phyloP scores from a whole-genome alignment of 2,329 filamentous ascomycete species.

The Trichoderma cornu-damae region DNA sequence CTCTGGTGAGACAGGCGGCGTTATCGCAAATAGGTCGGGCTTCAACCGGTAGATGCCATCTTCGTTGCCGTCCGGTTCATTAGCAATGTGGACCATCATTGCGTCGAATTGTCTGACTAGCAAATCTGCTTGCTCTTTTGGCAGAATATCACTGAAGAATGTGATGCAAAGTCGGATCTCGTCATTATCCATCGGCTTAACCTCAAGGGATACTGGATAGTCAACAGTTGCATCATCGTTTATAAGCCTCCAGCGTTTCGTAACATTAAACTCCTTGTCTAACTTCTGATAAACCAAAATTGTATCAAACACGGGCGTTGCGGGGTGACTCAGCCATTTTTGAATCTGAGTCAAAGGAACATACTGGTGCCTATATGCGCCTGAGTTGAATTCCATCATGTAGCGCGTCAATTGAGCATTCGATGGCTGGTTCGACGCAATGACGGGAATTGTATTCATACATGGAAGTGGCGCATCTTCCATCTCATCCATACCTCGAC shows the following conservation, averaged over 20 bases:
- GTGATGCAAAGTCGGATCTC: conserved; percentile 60
- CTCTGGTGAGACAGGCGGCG: conserved; percentile 52
- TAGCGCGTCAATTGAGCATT: conserved; percentile 54
- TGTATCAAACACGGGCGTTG: conserved; percentile 71
- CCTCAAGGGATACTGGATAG: conserved; percentile 75
- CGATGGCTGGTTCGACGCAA: conserved; percentile 49
- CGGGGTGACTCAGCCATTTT: conserved; percentile 60
- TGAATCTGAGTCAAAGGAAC: conserved; percentile 68
- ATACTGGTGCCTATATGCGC: conserved; percentile 64
- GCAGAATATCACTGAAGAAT: conserved; percentile 59
- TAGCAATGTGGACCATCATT: conserved; percentile 55
- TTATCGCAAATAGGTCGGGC: conserved; percentile 55
- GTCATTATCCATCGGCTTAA: conserved; percentile 52
- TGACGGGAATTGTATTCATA: conserved; percentile 72
- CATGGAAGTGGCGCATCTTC: conserved; percentile 66
- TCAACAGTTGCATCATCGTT: conserved; percentile 67
- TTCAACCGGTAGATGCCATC: conserved; percentile 33
- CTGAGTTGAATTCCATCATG: conserved; percentile 62
- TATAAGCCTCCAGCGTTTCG: conserved; percentile 52
- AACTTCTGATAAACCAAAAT: conserved; percentile 76
- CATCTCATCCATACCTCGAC: conserved; percentile 58
- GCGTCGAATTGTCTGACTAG: conserved; percentile 69
- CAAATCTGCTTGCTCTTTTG: conserved; percentile 59
- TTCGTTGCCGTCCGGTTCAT: conserved; percentile 40
- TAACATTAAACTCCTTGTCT: conserved; percentile 25